Base-by-base conservation (phyloP, 495 filamentous ascomycete species). In the Astrothelium macrocarpum region DNA sequence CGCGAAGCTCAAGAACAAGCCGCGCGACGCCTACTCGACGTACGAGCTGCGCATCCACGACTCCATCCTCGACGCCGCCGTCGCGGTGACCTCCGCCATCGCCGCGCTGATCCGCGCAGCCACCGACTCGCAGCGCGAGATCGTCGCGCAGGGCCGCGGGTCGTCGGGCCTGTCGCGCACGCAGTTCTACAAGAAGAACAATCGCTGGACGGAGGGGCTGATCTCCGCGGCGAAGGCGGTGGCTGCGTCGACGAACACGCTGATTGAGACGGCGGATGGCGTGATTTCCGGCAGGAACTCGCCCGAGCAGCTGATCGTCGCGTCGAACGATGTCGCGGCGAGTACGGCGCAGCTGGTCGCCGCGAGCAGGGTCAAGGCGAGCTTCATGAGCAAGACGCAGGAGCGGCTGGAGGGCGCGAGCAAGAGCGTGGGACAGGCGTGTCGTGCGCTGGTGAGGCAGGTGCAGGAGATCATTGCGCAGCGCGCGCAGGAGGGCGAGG, bases 151-250 rank as follows among this genome's bases (percentile, higher is more conserved):
- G 71, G 94, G 94, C 18, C 87, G 90, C 14, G 94, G 94, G 61
- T 4, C 49, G 7, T 31, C 32, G 1, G 88, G 85, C 62, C 89
- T 90, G 42, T 94, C 91, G 43, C 82, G 85, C 28, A 92, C 93
- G n/a, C 90, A 91, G 39, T 98, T 97, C 80, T 98, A 98, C 85
- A 98, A 98, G 83, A 96, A 96, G 79, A 95, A 97, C 81, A 90
- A 90, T 69, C 86, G 94, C 45, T 98, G 94, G 94, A 97, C 94
- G 0, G 95, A 98, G 72, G 94, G 94, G 58, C 82, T 98, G 53
- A 96, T 98, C 73, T 95, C 90, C 36, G 94, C 94, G 3, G 94
- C 94, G 59, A 97, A 97, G 78, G 94, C 94, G 1, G 95, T 98
- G 7, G 94, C 94, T 14, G 73, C 79, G 2, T 92, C 89, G 0